Conservation (phyloP, 345 rosid genomes). For the Salix suchowensis region DNA sequence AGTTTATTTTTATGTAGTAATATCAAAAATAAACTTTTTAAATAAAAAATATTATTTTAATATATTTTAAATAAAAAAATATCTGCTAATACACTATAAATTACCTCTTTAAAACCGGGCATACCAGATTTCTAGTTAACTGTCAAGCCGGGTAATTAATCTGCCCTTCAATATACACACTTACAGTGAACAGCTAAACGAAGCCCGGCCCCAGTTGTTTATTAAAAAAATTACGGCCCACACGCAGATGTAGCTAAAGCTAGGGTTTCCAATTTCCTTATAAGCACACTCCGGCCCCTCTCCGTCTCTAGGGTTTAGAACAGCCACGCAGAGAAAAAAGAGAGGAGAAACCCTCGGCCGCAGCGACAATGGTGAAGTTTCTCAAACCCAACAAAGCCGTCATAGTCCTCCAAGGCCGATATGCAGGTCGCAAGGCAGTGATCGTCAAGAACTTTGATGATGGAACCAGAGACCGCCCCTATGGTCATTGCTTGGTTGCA, state of each 20-base stretch:
- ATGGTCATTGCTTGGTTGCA: conserved; percentile 20
- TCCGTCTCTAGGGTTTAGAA: not conserved
- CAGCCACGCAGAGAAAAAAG: not conserved
- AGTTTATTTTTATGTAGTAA: too few species aligned
- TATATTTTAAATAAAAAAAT: too few species aligned
- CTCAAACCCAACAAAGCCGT: conserved; percentile 14
- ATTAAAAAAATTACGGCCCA: not conserved
- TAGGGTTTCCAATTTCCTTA: not conserved
- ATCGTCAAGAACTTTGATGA: conserved; percentile 21
- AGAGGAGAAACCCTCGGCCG: not conserved
- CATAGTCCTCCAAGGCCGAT: conserved; percentile 24
- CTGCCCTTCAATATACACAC: too few species aligned
- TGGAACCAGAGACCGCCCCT: conserved; percentile 12
- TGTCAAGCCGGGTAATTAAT: too few species aligned
- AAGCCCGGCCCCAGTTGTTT: not conserved
- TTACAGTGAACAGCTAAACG: too few species aligned
- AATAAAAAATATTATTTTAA: too few species aligned
- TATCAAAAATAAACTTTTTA: too few species aligned
- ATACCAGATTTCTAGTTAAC: too few species aligned
- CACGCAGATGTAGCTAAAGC: not conserved
- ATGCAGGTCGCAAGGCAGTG: conserved; percentile 26
- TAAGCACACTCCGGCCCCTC: not conserved
- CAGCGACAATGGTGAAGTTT: conserved; percentile 10
- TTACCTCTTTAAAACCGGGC: too few species aligned
- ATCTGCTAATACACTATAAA: too few species aligned